Base-by-base conservation (phyloP, 139 green algal species). In the Chloropicon primus region DNA sequence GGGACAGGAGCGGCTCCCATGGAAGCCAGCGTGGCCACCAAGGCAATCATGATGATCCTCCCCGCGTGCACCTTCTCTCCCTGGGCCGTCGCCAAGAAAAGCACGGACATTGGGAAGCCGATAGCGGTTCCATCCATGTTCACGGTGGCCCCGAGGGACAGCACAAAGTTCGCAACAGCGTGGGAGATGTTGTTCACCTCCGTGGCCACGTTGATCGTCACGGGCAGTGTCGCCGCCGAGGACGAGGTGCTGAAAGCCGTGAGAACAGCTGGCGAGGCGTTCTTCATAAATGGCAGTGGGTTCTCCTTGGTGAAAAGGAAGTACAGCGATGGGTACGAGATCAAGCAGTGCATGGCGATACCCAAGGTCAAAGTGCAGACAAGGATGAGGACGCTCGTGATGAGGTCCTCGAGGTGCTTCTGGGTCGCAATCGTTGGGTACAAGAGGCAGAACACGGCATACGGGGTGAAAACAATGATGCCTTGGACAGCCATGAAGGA, bases 51-150 rank as follows among this genome's bases (percentile, higher is more conserved):
- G 73, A 76, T 27, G 5, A 76, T 25, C 73, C 28, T 28, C 24
- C 23, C 73, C 24, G 28, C 27, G 2, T 22, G 23, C 73, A 76
- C 10, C 17, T 76, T 29, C 17, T 54, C 28, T 2, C 73, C 73
- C 2, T 27, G 25, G 21, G 27, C 25, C 22, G 73, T 28, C 23
- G 73, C 73, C 24, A 76, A 5, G 25, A 27, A 76, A 2, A 76
- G 17, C 25, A 76, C 28, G 73, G 28, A 24, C 5, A 27, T 28
- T 17, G 73, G 73, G n/a, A 76, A 54, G 2, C 28, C 27, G 24
- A 76, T 76, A 25, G 73, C 73, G 73, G 73, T 76, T 2, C 73
- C 73, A 5, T 76, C 73, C 73, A 76, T 76, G 25, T 27, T 54
- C 21, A 76, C 73, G 2, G 73, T 76, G 73, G 73, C 73, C 2